phyloP scores from a whole-genome alignment of 1,139 yeast species.

The Kodamaea sp. region DNA sequence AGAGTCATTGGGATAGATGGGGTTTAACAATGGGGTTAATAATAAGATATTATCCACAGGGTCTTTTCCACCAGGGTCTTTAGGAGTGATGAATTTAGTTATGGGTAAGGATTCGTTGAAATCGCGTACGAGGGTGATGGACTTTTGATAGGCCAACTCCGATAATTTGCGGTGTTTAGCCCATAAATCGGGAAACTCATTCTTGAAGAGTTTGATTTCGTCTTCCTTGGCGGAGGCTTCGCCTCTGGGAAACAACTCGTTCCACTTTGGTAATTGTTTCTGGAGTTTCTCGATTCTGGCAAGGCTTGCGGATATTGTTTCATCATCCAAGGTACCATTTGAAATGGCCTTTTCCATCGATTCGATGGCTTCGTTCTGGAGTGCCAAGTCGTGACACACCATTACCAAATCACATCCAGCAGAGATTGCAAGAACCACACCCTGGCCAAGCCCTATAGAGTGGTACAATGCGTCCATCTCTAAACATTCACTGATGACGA shows the following conservation, averaged over 20 bases:
- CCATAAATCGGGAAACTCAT: slow-evolving; percentile 37
- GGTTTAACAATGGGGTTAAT: slow-evolving; percentile 54
- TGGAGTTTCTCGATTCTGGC: slow-evolving; percentile 49
- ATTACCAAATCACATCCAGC: slow-evolving; percentile 70
- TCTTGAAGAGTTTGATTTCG: slow-evolving; percentile 27
- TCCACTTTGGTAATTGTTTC: slow-evolving; percentile 48
- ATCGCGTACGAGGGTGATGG: slow-evolving; percentile 60
- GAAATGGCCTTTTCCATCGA: slow-evolving; percentile 55
- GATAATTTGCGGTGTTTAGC: slow-evolving; percentile 47
- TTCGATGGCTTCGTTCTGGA: slow-evolving; percentile 61
- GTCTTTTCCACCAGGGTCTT: slow-evolving; percentile 8
- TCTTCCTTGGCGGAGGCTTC: slow-evolving; percentile 30
- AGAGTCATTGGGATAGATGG: slow-evolving; percentile 30
- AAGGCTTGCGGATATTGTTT: slow-evolving; percentile 43
- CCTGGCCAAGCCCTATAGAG: slow-evolving; percentile 66
- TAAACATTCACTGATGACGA: slow-evolving; percentile 64
- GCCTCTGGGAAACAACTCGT: slow-evolving; percentile 44
- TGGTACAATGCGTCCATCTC: slow-evolving; percentile 67
- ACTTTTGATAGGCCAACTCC: slow-evolving; percentile 49
- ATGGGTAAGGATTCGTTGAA: slow-evolving; percentile 54
- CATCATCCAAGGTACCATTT: slow-evolving; percentile 55
- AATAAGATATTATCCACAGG: slow-evolving; percentile 42
- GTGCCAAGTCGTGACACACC: slow-evolving; percentile 59
- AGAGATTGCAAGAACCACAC: slow-evolving; percentile 59
- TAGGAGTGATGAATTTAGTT: slow-evolving; percentile 37